Evolutionary conservation across 345 rosid species (phyloP), one percentile per base, ranked within the genome.

Genomic region (Lepidium aucheri): DNA sequence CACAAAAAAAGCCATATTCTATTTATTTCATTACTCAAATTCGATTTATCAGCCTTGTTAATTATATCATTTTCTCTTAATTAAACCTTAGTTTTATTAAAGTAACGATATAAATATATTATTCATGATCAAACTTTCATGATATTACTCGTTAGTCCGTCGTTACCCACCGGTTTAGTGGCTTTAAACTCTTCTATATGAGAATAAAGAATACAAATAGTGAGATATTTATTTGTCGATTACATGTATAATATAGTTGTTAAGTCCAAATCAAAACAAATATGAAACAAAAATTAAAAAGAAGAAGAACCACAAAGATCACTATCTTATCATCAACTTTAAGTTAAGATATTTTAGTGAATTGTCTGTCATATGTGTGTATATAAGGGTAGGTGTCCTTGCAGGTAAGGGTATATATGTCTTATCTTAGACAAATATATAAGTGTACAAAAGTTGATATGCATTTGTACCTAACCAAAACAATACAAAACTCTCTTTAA

Each of bases 331-430:
- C 72, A 50, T 42, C 60, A 42, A 40, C 65, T 28, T 56, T 49
- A 14, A 40, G 34, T 6, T 10, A 46, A 46, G 50, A 70, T 63
- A 63, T 65, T 56, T 47, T 72, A 46, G 60, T 49, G 65, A 32
- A 39, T 30, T 63, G 70, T 72, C 38, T 63, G 70, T 72, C 63
- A 57, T 51, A 33, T 50, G 17, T 64, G 65, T 64, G 12, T 47
- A 30, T 55, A 35, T 15, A 65, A 58, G 71, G 47, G 60, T 56
- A 57, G 71, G 60, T 73, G 76, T 73, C 76, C 55, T 72, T 51
- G 53, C 60, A 47, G 43, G 50, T 10, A 36, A 65, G 72, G 76
- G 72, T 43, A 43, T 43, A 50, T 50, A 42, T 41, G 76, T 73
- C 60, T 50, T 5, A 46, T 50, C 20, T 11, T 22, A 40, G 71